These are phyloP conservation scores for Macrotyloma uniflorum DNA, from an alignment of 306 rosid species.

Conservation along the genomic window DNA sequence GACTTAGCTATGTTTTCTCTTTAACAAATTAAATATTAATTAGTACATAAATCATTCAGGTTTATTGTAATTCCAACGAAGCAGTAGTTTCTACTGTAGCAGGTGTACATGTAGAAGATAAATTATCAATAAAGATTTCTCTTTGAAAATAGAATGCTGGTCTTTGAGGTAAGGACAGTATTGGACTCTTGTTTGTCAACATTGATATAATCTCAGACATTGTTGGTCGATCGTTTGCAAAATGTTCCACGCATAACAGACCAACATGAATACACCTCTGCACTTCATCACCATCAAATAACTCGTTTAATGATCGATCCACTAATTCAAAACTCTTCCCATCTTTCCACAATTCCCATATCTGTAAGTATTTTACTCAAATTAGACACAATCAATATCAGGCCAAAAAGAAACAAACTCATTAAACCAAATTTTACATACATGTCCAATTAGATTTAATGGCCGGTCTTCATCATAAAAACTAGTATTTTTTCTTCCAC, in stretches of 20 bases:
- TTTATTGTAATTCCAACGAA: too few relatives aligned
- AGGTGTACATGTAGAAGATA: too few relatives aligned
- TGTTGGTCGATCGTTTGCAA: neutral
- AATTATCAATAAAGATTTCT: neutral
- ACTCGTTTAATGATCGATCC: neutral
- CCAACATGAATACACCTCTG: too few relatives aligned
- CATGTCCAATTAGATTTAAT: neutral
- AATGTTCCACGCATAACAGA: neutral
- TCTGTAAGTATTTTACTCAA: neutral
- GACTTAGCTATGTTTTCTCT: too few relatives aligned
- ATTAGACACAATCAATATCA: neutral
- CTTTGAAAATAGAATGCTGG: neutral
- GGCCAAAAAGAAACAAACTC: neutral
- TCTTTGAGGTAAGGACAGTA: neutral
- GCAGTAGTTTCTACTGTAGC: too few relatives aligned
- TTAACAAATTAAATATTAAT: too few relatives aligned
- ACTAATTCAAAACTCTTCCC: neutral
- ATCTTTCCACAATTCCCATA: neutral
- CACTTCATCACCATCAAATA: neutral
- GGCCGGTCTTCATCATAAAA: neutral
- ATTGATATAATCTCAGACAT: neutral
- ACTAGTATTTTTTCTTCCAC: neutral
- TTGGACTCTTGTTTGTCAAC: neutral
- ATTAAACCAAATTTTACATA: neutral
- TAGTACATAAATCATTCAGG: too few relatives aligned